Evolutionary conservation across 169 alveolate species (phyloP), one percentile per base, ranked within the genome.

Genomic region (Plasmodium sp.): DNA sequence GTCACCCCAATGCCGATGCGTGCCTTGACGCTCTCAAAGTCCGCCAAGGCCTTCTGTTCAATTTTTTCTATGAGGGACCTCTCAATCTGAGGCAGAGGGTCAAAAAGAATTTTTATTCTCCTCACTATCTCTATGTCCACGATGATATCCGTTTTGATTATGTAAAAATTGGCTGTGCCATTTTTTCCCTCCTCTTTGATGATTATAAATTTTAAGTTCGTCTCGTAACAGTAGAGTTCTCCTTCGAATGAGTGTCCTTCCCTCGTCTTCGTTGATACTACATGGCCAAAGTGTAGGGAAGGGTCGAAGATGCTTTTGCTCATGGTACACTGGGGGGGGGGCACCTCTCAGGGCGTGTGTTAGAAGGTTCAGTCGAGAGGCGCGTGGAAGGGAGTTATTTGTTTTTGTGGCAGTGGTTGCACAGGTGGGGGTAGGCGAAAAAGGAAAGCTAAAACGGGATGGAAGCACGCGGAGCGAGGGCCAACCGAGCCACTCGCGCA

Each of bases 1-100:
- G 93, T 86, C 33, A 86, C 80, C n/a, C 93, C 85, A 86, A 86
- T 77, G 18, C 93, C 93, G 43, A 86, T 86, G 9, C 93, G 84
- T 12, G 58, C 56, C 62, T 86, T 86, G 10, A 54, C 51, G n/a
- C 58, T 51, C 75, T 86, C 86, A 73, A 86, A 86, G 33, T 86
- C 56, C 0, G 16, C 51, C 34, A 86, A n/a, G 43, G 93, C 84
- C 43, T 86, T 86, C 54, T 58, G 75, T 86, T 86, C 93, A 14
- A 86, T 77, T 43, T 86, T 86, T 67, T 86, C 86, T 51, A 86
- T 84, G 33, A 86, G 41, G 45, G 36, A 54, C 67, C 62, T 74
- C 58, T 86, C 85, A 33, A 86, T 86, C 56, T 22, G 58, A 1
- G 93, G 86, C 36, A 86, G 27, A n/a, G 77, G 51, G 34, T 74